These are phyloP conservation scores for Penicillium soppii DNA, from an alignment of 495 filamentous ascomycete genomes.

Conservation along the genomic window DNA sequence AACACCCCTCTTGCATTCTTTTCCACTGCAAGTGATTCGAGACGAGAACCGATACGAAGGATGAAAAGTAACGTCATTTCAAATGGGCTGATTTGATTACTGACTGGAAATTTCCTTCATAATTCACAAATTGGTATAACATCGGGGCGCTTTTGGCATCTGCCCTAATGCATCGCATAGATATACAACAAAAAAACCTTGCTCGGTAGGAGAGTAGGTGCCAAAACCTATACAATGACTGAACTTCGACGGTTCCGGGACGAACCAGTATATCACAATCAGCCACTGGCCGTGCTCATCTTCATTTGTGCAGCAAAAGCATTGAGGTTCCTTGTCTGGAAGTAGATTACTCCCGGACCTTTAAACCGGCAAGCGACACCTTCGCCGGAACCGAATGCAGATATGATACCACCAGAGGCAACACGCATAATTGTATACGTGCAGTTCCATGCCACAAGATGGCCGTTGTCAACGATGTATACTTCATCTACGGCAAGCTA, in stretches of 20 bases:
- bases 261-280: background rate
- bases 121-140: constrained; percentile 7
- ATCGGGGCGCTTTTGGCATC: background rate
- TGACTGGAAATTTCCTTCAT: too few species aligned
- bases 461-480: constrained; percentile 93
- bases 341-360: constrained; percentile 87
- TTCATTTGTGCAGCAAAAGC: constrained; percentile 52
- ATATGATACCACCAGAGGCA: constrained; percentile 85
- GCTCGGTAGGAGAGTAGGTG: too few species aligned
- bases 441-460: constrained; percentile 96
- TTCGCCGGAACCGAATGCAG: constrained; percentile 72
- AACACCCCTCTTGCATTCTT: constrained; percentile 10
- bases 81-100: constrained; percentile 19
- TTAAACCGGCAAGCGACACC: constrained; percentile 92
- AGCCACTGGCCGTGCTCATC: constrained; percentile 28
- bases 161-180: background rate
- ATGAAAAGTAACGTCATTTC: constrained; percentile 23
- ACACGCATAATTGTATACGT: constrained; percentile 86
- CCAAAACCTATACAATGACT: background rate
- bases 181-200: background rate
- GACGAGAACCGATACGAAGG: constrained; percentile 24
- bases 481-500: constrained; percentile 74
- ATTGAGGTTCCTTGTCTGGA: constrained; percentile 85
- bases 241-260: background rate
- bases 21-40: constrained; percentile 10